These are phyloP conservation scores for Paradendryphiella salina DNA, from an alignment of 2,329 filamentous ascomycete genomes.

Conservation along the genomic window DNA sequence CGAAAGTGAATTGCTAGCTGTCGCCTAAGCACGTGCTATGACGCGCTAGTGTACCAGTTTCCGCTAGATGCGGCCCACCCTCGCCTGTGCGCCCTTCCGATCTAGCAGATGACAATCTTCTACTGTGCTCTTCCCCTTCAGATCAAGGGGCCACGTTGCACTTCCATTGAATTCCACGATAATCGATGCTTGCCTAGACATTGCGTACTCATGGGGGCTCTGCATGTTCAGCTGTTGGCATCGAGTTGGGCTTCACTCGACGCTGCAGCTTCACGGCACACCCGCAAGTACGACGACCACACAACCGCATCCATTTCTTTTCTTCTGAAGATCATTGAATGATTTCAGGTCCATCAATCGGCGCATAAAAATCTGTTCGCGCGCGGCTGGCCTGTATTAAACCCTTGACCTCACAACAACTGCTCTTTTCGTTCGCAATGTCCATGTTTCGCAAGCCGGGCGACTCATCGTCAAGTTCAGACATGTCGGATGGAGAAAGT, in stretches of 20 bases:
- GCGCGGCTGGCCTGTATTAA: background rate
- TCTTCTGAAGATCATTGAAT: constrained; percentile 4
- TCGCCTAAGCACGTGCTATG: constrained; percentile 27
- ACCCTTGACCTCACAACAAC: background rate
- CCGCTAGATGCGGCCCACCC: constrained; percentile 14
- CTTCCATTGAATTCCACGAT: constrained; percentile 37
- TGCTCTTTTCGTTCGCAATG: constrained; percentile 18
- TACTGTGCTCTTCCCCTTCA: constrained; percentile 21
- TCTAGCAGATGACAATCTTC: constrained; percentile 13
- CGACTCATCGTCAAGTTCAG: constrained; percentile 40
- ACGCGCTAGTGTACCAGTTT: constrained; percentile 17
- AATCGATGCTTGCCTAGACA: constrained; percentile 30
- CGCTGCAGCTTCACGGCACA: constrained; percentile 22
- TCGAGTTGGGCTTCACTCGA: constrained; percentile 28
- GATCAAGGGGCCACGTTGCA: constrained; percentile 35
- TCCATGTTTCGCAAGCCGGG: constrained; percentile 44
- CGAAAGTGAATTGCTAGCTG: constrained; percentile 23
- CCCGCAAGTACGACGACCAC: constrained; percentile 14
- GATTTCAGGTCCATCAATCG: background rate
- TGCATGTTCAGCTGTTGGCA: constrained; percentile 23
- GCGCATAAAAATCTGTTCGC: background rate
- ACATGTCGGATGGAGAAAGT: constrained; percentile 25
- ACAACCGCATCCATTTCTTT: constrained; percentile 1
- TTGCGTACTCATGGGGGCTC: constrained; percentile 32
- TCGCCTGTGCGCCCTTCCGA: constrained; percentile 37